Evolutionary conservation across 768 basidiomycete genomes (phyloP), one percentile per base, ranked within the genome.

Genomic region (Psilocybe sp.): DNA sequence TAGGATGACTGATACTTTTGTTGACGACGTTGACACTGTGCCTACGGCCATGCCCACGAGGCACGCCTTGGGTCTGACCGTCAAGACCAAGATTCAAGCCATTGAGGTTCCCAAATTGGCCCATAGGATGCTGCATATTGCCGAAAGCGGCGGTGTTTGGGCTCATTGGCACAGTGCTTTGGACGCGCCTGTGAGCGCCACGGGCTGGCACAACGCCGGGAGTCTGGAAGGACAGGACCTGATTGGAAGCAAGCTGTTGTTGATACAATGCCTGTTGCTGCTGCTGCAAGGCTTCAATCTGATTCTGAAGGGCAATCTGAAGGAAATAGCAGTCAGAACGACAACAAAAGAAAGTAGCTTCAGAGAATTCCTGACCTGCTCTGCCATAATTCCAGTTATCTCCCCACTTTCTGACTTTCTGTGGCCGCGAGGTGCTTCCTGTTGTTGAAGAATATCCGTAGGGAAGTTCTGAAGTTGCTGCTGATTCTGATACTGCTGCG

Each of bases 1-100:
- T 66, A 33, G 68, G 68, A 59, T 84, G 83, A 44, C 74, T 70
- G 40, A 64, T 66, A 13, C 81, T 62, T 65, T 93, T 92, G 67
- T 89, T 91, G 53, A 92, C 82, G 32, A 95, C 91, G 60, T 94
- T 95, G 54, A 95, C 92, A 55, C 91, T 93, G 66, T 94, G 91
- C 50, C 93, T 76, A 40, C 93, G 79, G 35, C 90, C 92, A 64
- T 96, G 93, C 19, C 89, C 89, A 51, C 89, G 84, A 43, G 89
- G 87, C 41, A 89, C 69, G 38, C 80, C 80, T 57, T 80, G 75
- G 36, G 78, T 65, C 59, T 87, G 85, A 11, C 78, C 79, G 60
- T 89, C 88, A 35, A 87, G 69, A 33, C 78, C 82, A 36, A 87
- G 56, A 42, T 67, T 70, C n/a, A 85, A 65, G 47, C 70, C 77